phyloP scores from a whole-genome alignment of 257 asterid species.

The Gentiana macrophylla region DNA sequence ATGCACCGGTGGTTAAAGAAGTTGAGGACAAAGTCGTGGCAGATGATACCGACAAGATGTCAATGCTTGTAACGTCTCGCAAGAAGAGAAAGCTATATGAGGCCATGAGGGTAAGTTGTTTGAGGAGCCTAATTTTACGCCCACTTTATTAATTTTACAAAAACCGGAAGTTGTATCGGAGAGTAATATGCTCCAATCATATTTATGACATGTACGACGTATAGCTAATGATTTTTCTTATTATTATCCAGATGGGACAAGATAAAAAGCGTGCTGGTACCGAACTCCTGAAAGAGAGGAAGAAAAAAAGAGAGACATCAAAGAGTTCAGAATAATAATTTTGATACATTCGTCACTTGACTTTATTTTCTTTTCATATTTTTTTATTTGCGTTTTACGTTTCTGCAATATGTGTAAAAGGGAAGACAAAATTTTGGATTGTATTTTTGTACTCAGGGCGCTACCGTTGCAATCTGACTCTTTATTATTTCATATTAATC shows the following conservation, averaged over 20 bases:
- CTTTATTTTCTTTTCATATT: no score
- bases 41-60: constrained; percentile 38
- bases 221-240: constrained; percentile 7
- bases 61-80: constrained; percentile 46
- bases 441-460: no score
- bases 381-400: no score
- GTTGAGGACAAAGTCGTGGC: constrained; percentile 32
- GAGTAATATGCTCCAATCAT: background rate
- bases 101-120: constrained; percentile 58
- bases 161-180: background rate
- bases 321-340: constrained; percentile 15
- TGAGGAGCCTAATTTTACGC: background rate
- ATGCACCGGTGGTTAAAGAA: constrained; percentile 26
- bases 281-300: constrained; percentile 33
- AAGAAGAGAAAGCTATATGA: constrained; percentile 41
- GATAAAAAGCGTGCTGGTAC: constrained; percentile 26
- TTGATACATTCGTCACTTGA: no score
- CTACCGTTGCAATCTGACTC: no score
- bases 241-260: constrained; percentile 35
- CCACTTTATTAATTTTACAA: background rate
- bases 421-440: no score
- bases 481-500: no score
- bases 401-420: no score
- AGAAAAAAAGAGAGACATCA: constrained; percentile 36
- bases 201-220: background rate